Base-by-base conservation (phyloP, 1,139 yeast species). In the Yamadazyma spencermartinsiae region DNA sequence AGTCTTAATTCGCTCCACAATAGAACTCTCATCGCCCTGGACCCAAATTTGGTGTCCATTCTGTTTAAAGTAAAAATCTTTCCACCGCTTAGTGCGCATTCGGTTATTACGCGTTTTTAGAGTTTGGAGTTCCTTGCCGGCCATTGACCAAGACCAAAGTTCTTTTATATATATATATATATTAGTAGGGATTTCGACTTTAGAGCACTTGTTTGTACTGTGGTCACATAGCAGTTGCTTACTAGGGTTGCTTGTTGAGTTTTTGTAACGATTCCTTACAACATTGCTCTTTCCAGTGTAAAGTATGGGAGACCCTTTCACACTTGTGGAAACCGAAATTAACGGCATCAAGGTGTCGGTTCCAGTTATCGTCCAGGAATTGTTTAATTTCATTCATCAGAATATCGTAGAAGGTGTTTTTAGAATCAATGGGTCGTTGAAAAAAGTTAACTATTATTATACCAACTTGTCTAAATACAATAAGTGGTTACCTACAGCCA, bases 391-490 rank as follows among this genome's bases (percentile, higher is more conserved):
- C 38, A 48, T 61, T 4, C 41, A 53, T 6, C 36, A 39, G 2
- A 53, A 58, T 13, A 41, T 54, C 2, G 48, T 45, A 12, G 63
- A 61, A 40, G 66, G 66, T 7, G 45, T 60, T 5, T 60, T 61
- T 39, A 48, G 66, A 25, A 54, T 60, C 16, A 60, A 57, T 38
- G 66, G 66, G 5, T 59, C 65, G 1, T 49, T 55, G 17, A 52
- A 52, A 33, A 51, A 58, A 34, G 47, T 56, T 17, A 54, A 52
- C 26, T 45, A 46, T 12, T 49, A 52, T 34, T 45, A 45, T 34
- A 33, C 40, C 7, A 41, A 39, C 21, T 39, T 54, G 10, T 35
- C 37, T 16, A 52, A 48, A 34, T 47, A 46, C 28, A 38, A 40
- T 5, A 42, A 39, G 34, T 48, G 54, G 50, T 34, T 50, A 4